These are phyloP conservation scores for Botryotinia convoluta DNA, from an alignment of 2,329 filamentous ascomycete genomes.

Conservation along the genomic window DNA sequence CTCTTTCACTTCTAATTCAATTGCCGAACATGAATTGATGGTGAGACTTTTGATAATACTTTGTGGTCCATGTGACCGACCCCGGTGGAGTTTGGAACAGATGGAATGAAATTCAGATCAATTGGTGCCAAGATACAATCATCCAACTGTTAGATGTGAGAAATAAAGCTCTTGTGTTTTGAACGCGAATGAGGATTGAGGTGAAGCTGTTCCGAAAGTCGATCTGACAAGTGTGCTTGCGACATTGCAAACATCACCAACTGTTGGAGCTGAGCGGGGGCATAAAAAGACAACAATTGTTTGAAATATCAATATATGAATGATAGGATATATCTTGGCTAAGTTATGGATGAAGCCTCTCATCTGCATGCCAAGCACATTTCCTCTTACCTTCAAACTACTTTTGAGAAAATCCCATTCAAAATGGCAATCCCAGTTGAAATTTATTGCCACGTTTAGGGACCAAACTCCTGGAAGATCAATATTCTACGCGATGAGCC, in stretches of 20 bases:
- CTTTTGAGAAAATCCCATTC: fast-evolving
- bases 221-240: not conserved
- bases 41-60: no score
- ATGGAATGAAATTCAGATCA: not conserved
- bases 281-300: not conserved
- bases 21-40: fast-evolving
- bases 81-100: not conserved
- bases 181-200: not conserved
- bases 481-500: constrained; percentile 46
- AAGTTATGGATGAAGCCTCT: not conserved
- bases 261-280: not conserved
- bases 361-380: not conserved
- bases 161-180: not conserved
- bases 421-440: not conserved
- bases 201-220: not conserved
- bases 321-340: fast-evolving
- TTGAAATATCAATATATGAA: not conserved
- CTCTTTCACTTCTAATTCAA: not conserved
- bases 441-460: fast-evolving
- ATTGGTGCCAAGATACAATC: not conserved
- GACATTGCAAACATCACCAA: not conserved
- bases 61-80: not conserved
- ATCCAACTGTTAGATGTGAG: not conserved
- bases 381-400: not conserved
- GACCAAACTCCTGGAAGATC: constrained; percentile 39